Percentiles rank a stretch among this genome's conserved stretches.
phyloP scores from a whole-genome alignment of 225 moss, liverwort and hornwort genomes.

The Takakia lepidozioides region DNA sequence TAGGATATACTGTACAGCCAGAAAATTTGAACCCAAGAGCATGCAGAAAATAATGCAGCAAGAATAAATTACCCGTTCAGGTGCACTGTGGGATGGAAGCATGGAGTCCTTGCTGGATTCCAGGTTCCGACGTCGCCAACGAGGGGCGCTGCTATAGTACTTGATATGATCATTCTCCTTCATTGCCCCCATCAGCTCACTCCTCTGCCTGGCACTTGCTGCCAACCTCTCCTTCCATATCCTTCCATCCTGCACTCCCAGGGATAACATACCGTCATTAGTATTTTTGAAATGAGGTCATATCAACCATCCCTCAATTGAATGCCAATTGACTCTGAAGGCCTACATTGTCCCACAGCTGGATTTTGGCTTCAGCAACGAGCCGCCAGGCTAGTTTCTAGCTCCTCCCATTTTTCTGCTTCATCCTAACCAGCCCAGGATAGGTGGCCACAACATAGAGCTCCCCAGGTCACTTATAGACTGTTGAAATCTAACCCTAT shows the following conservation, averaged over 20 bases:
- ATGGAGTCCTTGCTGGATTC: constrained; percentile 16
- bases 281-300: neutral
- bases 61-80: no score
- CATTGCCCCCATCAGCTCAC: constrained; percentile 13
- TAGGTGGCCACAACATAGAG: no score
- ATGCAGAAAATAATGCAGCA: no score
- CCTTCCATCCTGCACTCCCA: constrained; percentile 23
- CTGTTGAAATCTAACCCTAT: no score
- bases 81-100: constrained; percentile 19
- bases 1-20: no score
- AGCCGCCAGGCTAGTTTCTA: no score
- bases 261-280: neutral
- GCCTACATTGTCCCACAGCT: no score
- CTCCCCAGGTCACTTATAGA: no score
- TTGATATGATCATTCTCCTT: constrained; percentile 12
- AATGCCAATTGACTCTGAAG: neutral
- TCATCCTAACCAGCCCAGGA: no score
- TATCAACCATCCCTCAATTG: neutral
- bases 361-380: no score
- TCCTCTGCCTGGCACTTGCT: constrained; percentile 32
- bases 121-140: constrained; percentile 18
- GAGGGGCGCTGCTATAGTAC: neutral
- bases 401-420: no score
- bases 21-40: no score
- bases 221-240: constrained; percentile 38